Percentiles rank a stretch among this genome's conserved stretches.
Evolutionary conservation across 2,329 filamentous ascomycete species (phyloP).

Genomic region (Epichloe brachyelytri): DNA sequence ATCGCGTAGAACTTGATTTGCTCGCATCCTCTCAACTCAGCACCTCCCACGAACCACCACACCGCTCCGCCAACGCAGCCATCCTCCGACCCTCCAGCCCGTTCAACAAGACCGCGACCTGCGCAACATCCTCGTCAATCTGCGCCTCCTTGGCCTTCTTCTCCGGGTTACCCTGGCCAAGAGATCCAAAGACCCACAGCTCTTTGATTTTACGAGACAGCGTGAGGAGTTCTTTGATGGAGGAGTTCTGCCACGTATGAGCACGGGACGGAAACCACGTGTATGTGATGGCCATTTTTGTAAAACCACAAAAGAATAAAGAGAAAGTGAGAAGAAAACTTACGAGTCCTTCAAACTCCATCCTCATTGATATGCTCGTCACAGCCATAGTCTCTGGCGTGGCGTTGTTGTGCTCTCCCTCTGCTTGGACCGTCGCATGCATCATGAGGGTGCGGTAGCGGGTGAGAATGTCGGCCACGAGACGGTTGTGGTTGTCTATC

Average conservation of each 20-base stretch:
- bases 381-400: constrained; percentile 30
- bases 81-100: constrained; percentile 22
- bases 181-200: constrained; percentile 31
- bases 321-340: background rate
- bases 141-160: constrained; percentile 22
- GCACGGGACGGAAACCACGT: too few relatives aligned
- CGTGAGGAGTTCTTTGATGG: constrained; percentile 31
- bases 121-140: constrained; percentile 23
- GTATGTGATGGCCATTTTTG: too few relatives aligned
- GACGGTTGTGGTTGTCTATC: constrained; percentile 29
- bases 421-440: constrained; percentile 29
- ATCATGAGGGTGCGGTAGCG: constrained; percentile 31
- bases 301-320: background rate
- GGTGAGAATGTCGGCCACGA: constrained; percentile 31
- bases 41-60: constrained; percentile 25
- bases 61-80: constrained; percentile 19
- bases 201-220: constrained; percentile 32
- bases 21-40: constrained; percentile 10
- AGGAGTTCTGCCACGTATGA: constrained; percentile 21
- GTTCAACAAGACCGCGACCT: constrained; percentile 22
- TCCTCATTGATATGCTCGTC: constrained; percentile 30
- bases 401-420: constrained; percentile 25
- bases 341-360: constrained; percentile 32
- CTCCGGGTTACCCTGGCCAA: constrained; percentile 24
- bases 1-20: too few relatives aligned